These are phyloP conservation scores for Kluyveromyces dobzhanskii DNA, from an alignment of 805 yeast species.

Conservation along the genomic window DNA sequence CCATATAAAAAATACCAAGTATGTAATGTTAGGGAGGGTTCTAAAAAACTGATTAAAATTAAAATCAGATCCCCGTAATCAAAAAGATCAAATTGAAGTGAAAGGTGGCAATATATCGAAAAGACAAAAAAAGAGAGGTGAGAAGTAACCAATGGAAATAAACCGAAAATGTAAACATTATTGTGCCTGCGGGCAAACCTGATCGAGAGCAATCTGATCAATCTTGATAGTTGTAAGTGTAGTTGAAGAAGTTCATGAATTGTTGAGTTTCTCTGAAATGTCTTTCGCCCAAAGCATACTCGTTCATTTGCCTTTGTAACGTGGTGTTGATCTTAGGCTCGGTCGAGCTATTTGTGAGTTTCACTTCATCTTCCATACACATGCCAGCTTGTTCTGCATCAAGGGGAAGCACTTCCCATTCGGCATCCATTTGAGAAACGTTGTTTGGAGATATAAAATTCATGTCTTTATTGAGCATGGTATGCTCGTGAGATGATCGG, in stretches of 20 bases:
- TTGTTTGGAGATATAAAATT: background rate
- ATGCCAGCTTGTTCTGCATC: conserved; percentile 16
- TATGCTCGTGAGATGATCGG: conserved; percentile 15
- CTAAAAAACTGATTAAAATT: no score
- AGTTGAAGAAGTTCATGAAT: conserved; percentile 25
- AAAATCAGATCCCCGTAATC: no score
- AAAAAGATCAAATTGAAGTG: no score
- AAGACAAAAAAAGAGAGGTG: no score
- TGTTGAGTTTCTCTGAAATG: conserved; percentile 24
- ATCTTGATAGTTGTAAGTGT: conserved; percentile 6
- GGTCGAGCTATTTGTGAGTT: conserved; percentile 3
- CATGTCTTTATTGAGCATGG: conserved; percentile 1
- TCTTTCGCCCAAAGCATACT: conserved; percentile 14
- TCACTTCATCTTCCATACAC: conserved; percentile 3
- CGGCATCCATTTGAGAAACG: conserved; percentile 1
- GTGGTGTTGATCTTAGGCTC: conserved; percentile 6
- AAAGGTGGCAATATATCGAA: no score
- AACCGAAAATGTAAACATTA: no score
- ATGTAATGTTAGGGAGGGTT: no score
- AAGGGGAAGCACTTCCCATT: conserved; percentile 13
- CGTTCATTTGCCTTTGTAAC: conserved; percentile 12
- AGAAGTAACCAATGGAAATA: no score
- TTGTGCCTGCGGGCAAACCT: no score
- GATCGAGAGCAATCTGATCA: no score
- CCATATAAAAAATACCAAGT: no score